Base-by-base conservation (phyloP, 148 eudicot species). In the Nepenthes gracilis region DNA sequence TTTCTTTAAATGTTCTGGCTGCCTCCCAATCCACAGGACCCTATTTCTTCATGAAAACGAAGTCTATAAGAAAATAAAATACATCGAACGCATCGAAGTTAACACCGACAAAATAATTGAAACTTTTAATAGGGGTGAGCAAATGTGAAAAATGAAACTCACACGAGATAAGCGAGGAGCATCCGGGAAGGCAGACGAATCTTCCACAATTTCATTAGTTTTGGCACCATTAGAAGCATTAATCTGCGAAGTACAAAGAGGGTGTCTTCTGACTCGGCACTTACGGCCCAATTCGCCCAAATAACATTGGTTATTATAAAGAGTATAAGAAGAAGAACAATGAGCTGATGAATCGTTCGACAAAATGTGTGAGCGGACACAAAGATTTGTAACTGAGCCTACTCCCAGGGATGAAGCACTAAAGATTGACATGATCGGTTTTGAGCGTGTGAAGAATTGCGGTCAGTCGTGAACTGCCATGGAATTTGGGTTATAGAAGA, bases 21-120 rank as follows among this genome's bases (percentile, higher is more conserved):
- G 81, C 87, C 74, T 82, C 89, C 98, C 98, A 93, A 69, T 88
- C 96, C 64, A 82, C 86, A 62, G 85, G 83, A 73, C 80, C 75
- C 98, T 93, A 85, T 75, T 85, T 84, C 90, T 88, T 85, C 80
- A 84, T 69, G 71, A 65, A 62, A 77, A 75, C 59, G 59, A 61
- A 74, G 59, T 43, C 71, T 65, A 75, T 78, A 75, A 82, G 79
- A 62, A 74, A 36, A 71, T 64, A 2, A 74, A 65, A 65, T 36
- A 43, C 47, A 74, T 58, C 37, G 49, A 47, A 23, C 32, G 43
- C 50, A 72, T 36, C 36, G 51, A 53, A 12, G 49, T 32, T 4
- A 12, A 37, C 7, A 45, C 2, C 12, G 50, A 36, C 33, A 37
- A 63, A 43, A 61, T 1, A 23, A 40, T 45, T 35, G 23, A 13